Evolutionary conservation across 371 early-diverging fungal species (phyloP), one percentile per base, ranked within the genome.

Genomic region (Zancudomyces culisetae): DNA sequence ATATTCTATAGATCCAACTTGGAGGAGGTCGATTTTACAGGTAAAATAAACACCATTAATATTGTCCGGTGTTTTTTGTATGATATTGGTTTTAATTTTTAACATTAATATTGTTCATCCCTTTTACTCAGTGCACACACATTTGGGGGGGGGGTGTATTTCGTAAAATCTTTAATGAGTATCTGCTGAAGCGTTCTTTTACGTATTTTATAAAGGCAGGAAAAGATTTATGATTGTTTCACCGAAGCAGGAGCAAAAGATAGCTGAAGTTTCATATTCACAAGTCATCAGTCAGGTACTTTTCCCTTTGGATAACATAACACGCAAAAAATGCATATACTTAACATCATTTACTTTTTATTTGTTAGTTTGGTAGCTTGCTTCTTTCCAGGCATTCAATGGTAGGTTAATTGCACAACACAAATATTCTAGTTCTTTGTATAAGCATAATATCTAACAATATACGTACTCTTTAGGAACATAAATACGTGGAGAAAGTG

Each of bases 151-250:
- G n/a, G n/a, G n/a, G n/a, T n/a, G n/a, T n/a, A n/a, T n/a, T n/a
- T n/a, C n/a, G n/a, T n/a, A n/a, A n/a, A n/a, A n/a, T n/a, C n/a
- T n/a, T n/a, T n/a, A n/a, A n/a, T n/a, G n/a, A n/a, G n/a, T n/a
- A n/a, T n/a, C n/a, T n/a, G n/a, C n/a, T n/a, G n/a, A n/a, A n/a
- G n/a, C n/a, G n/a, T n/a, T n/a, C n/a, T n/a, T n/a, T n/a, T n/a
- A n/a, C n/a, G n/a, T n/a, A n/a, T n/a, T n/a, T n/a, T n/a, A n/a
- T n/a, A n/a, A n/a, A n/a, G 68, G 68, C 13, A 61, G 68, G 8
- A 56, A 58, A 30, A 57, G 61, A 39, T 67, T 67, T 50, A 67
- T 63, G 41, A 53, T 49, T 57, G 54, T 69, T 6, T 41, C 62
- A 6, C 45, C 42, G 0, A 45, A 21, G 2, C 42, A 47, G 21